These are phyloP conservation scores for Ogataea hybrid DNA, from an alignment of 1,139 yeast genomes.

Conservation along the genomic window DNA sequence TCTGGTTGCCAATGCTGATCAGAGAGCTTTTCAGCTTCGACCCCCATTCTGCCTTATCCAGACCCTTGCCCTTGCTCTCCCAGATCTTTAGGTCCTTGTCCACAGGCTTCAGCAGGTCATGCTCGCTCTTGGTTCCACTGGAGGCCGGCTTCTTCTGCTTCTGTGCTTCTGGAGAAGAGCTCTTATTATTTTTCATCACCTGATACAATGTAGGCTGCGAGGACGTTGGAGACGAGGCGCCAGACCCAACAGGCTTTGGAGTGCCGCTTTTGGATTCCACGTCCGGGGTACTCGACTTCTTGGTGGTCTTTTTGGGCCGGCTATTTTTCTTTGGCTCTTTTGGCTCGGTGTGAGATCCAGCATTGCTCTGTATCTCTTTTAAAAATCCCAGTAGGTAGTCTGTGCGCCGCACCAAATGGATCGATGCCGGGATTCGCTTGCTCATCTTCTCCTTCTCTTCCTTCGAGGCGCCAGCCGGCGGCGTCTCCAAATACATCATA, in stretches of 20 bases:
- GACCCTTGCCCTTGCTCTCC: constrained; percentile 76
- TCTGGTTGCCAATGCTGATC: constrained; percentile 75
- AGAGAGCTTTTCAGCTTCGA: constrained; percentile 69
- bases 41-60: constrained; percentile 87
- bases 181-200: constrained; percentile 20
- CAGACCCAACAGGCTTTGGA: constrained; percentile 18
- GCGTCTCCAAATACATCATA: constrained; percentile 64
- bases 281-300: constrained; percentile 21
- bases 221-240: constrained; percentile 15
- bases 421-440: constrained; percentile 70
- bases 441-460: constrained; percentile 41
- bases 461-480: constrained; percentile 33
- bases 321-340: constrained; percentile 26
- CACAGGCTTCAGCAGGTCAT: constrained; percentile 57
- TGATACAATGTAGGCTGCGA: constrained; percentile 22
- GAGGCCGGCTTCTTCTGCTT: constrained; percentile 16
- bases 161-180: constrained; percentile 5
- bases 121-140: constrained; percentile 19
- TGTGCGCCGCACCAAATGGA: constrained; percentile 90
- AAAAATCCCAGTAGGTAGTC: constrained; percentile 79
- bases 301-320: constrained; percentile 22
- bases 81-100: constrained; percentile 70
- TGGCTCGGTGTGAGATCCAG: constrained; percentile 6
- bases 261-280: constrained; percentile 22
- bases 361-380: constrained; percentile 38